Evolutionary conservation across 2,329 filamentous ascomycete genomes (phyloP).

Genomic region (Lecanosticta acicola): DNA sequence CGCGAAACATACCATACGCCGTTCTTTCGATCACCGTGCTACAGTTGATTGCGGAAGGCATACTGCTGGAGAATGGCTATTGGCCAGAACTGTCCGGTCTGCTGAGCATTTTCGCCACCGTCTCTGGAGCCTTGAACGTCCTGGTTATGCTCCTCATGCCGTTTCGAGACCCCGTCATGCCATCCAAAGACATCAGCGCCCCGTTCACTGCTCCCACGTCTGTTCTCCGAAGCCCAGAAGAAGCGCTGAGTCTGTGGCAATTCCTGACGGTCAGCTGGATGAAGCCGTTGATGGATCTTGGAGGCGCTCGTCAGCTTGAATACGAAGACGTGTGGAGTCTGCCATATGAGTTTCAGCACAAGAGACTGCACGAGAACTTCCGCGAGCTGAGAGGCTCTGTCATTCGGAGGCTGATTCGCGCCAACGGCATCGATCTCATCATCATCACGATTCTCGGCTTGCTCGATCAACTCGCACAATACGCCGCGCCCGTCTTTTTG

Average conservation of each 20-base stretch:
- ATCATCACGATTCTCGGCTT: slow-evolving; percentile 62
- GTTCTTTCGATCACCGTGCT: slow-evolving; percentile 21
- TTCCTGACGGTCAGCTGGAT: slow-evolving; percentile 86
- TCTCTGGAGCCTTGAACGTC: slow-evolving; percentile 36
- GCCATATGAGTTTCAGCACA: slow-evolving; percentile 76
- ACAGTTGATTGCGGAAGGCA: slow-evolving; percentile 20
- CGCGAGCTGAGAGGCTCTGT: slow-evolving; percentile 67
- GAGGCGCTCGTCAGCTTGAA: slow-evolving; percentile 60
- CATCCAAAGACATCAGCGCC: slow-evolving; percentile 53
- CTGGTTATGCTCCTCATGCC: slow-evolving; percentile 61
- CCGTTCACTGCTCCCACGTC: slow-evolving; percentile 53
- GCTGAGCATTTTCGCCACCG: slow-evolving; percentile 22
- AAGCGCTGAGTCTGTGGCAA: slow-evolving; percentile 71
- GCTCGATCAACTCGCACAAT: slow-evolving; percentile 53
- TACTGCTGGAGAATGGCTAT: slow-evolving; percentile 20
- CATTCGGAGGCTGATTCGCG: slow-evolving; percentile 60
- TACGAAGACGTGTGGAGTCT: slow-evolving; percentile 78
- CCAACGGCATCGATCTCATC: slow-evolving; percentile 73
- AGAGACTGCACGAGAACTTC: slow-evolving; percentile 67
- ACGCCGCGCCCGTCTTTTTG: slow-evolving; percentile 61
- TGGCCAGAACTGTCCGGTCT: slow-evolving; percentile 10
- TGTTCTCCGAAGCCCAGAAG: slow-evolving; percentile 67
- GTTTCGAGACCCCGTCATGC: slow-evolving; percentile 55
- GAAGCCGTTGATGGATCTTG: slow-evolving; percentile 62
- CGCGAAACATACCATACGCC: slow-evolving; percentile 25